Base-by-base conservation (phyloP, 192 early-diverging fungal species). In the Coemansia sp. region DNA sequence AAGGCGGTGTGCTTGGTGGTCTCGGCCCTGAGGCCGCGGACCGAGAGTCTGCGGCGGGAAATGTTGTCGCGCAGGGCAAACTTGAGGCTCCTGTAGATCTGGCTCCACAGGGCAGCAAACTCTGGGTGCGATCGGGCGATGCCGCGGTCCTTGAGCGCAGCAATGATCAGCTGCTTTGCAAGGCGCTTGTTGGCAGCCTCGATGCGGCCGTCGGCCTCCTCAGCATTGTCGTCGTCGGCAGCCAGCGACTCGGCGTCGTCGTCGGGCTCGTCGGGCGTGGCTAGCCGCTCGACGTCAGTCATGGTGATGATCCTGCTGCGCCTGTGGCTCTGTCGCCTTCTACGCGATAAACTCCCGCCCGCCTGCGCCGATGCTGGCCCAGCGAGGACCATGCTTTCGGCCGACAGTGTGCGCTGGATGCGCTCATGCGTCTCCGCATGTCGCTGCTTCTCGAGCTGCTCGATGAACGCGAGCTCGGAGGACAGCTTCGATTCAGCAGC, bases 31-130 rank as follows among this genome's bases (percentile, higher is more conserved):
- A 81, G 60, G 19, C 66, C 68, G 27, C 68, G 61, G 4, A 66
- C 61, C 10, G 70, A 50, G 27, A 62, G 54, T 31, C 42, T 61
- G 22, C 62, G 58, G 28, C 59, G 59, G n/a, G 25, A 57, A 19
- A 72, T 61, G 36, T 66, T 65, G 37, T 60, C 58, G 17, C 78
- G 72, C 62, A 81, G 61, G 3, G 78, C 64, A 57, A 81, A 81
- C 60, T 74, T 74, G n/a, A 74, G 64, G 55, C 78, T 81, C 34
- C 68, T 63, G 47, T 81, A 81, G 38, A 81, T 81, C 59, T 74
- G 78, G 53, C 78, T 60, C 78, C 78, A 81, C 40, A 81, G 50
- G 1, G 78, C 72, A 9, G 68, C 72, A 67, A 81, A 81, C 34
- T 81, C 78, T 20, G 29, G 38, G 42, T 81, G 72, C 60, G 59